These are phyloP conservation scores for Aspergillus sclerotioniger DNA, from an alignment of 495 filamentous ascomycete genomes.

Conservation along the genomic window DNA sequence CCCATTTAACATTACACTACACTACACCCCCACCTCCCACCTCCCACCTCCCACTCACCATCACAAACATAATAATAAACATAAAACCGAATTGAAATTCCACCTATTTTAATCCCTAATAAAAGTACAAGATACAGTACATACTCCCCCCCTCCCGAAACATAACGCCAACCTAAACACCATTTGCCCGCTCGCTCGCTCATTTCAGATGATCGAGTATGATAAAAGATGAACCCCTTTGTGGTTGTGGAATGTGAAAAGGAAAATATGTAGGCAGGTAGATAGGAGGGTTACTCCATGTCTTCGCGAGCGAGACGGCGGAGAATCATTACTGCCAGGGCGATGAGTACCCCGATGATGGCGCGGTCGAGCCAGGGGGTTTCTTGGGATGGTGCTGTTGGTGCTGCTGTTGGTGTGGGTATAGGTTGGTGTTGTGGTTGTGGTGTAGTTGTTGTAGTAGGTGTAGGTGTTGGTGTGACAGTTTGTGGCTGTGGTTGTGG, in stretches of 20 bases:
- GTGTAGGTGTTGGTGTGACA: constrained; percentile 1
- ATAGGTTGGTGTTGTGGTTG: background rate
- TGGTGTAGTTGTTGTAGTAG: background rate
- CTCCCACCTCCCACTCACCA: too few relatives aligned
- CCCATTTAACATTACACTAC: too few relatives aligned
- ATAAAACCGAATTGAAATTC: too few relatives aligned
- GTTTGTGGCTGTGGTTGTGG: background rate
- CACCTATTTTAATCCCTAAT: too few relatives aligned
- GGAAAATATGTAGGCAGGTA: too few relatives aligned
- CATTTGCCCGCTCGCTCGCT: background rate
- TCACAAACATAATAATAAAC: too few relatives aligned
- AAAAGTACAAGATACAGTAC: too few relatives aligned
- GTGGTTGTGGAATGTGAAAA: background rate
- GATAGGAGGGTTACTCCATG: background rate
- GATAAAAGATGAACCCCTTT: background rate
- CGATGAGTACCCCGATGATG: constrained; percentile 51
- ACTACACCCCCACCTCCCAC: too few relatives aligned
- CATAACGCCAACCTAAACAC: background rate
- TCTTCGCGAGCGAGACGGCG: constrained; percentile 26
- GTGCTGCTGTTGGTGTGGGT: constrained; percentile 11
- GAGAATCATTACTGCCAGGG: constrained; percentile 46
- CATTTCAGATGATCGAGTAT: too few relatives aligned
- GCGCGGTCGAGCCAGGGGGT: constrained; percentile 55
- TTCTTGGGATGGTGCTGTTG: constrained; percentile 22
- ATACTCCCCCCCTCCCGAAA: too few relatives aligned